phyloP scores from a whole-genome alignment of 2,329 filamentous ascomycete genomes.

The Stemphylium lycopersici region DNA sequence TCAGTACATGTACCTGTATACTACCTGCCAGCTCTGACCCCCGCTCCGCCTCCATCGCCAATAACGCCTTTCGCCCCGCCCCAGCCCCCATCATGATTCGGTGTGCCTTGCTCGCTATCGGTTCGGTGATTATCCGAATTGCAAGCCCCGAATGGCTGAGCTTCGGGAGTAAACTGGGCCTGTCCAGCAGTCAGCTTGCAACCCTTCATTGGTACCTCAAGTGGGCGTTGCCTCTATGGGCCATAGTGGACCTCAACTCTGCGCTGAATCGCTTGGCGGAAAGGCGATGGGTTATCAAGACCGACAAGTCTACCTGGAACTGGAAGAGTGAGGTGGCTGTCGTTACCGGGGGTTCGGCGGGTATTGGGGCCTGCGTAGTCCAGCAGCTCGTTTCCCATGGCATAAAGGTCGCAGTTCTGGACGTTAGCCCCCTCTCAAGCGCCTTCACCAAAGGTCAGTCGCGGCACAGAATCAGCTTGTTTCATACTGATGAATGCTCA shows the following conservation, averaged over 20 bases:
- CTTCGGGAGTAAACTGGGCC: slow-evolving; percentile 20
- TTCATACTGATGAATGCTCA: slow-evolving; percentile 23
- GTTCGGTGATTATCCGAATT: slow-evolving; percentile 23
- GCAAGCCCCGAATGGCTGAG: slow-evolving; percentile 31
- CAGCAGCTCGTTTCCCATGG: slow-evolving; percentile 40
- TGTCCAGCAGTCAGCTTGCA: slow-evolving; percentile 34
- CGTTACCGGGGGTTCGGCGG: slow-evolving; percentile 46
- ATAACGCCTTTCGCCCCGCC: slow-evolving; percentile 4
- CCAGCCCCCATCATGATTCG: slow-evolving; percentile 26
- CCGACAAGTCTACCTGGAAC: slow-evolving; percentile 37
- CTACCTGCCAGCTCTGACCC: slow-evolving; percentile 1
- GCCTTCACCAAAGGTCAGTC: slow-evolving; percentile 35
- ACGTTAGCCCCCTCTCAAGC: slow-evolving; percentile 40
- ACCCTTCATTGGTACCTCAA: slow-evolving; percentile 32
- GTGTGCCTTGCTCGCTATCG: slow-evolving; percentile 23
- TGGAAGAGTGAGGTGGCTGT: slow-evolving; percentile 44
- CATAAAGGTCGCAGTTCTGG: slow-evolving; percentile 45
- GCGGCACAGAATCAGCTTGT: not conserved
- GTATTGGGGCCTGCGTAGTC: slow-evolving; percentile 44
- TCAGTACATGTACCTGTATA: not conserved
- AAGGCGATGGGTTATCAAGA: slow-evolving; percentile 49
- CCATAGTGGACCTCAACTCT: slow-evolving; percentile 35
- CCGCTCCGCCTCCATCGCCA: slow-evolving; percentile 2
- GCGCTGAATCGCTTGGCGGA: slow-evolving; percentile 40
- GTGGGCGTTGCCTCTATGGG: slow-evolving; percentile 31